phyloP scores from a whole-genome alignment of 208 protist genomes.

The Angomonas ambiguus region DNA sequence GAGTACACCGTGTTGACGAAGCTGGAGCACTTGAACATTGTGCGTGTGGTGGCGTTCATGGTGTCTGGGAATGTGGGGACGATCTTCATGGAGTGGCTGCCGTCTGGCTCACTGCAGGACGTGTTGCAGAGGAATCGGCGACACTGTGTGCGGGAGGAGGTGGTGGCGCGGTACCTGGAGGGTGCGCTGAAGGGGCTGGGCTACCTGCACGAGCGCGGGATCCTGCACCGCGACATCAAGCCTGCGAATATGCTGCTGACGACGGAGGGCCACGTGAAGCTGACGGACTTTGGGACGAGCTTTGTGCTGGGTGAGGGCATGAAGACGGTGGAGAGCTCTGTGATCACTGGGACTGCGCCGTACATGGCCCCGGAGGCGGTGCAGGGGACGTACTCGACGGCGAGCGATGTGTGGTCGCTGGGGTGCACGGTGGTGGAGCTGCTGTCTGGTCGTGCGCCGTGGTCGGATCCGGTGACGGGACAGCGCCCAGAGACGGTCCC shows the following conservation, averaged over 20 bases:
- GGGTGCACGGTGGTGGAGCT: conserved; percentile 77
- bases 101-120: conserved; percentile 55
- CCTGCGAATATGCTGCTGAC: conserved; percentile 80
- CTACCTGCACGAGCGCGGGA: conserved; percentile 57
- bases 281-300: conserved; percentile 85
- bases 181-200: conserved; percentile 47
- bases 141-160: conserved; percentile 38
- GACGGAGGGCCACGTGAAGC: conserved; percentile 56
- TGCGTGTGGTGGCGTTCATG: conserved; percentile 64
- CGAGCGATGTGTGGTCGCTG: conserved; percentile 85
- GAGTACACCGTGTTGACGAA: conserved; percentile 67
- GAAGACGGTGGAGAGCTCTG: conserved; percentile 26
- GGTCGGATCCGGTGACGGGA: conserved; percentile 26
- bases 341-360: conserved; percentile 57
- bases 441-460: conserved; percentile 49
- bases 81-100: conserved; percentile 80
- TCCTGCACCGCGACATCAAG: conserved; percentile 86
- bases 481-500: conserved; percentile 23
- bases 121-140: conserved; percentile 34
- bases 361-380: conserved; percentile 79
- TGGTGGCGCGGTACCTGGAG: conserved; percentile 47
- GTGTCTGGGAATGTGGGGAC: conserved; percentile 31
- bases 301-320: conserved; percentile 31
- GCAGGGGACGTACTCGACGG: conserved; percentile 42
- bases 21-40: conserved; percentile 63